Conservation (phyloP, 805 yeast genomes). For the Millerago galiae region DNA sequence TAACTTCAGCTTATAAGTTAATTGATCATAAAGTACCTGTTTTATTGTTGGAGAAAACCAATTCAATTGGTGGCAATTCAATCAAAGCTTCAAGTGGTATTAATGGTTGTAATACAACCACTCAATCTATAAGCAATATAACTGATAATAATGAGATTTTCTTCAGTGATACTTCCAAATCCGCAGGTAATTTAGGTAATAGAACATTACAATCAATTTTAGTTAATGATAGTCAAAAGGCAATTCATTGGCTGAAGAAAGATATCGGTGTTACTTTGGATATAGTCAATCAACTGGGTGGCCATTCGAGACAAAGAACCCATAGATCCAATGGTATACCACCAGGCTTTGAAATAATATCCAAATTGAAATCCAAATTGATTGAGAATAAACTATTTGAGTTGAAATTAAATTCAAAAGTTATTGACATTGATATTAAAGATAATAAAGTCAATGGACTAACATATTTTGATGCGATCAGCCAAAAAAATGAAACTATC, state of each 20-base stretch:
- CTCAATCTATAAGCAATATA: constrained; percentile 41
- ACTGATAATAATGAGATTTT: constrained; percentile 55
- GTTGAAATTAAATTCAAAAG: constrained; percentile 34
- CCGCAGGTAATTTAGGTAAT: constrained; percentile 58
- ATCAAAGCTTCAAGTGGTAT: constrained; percentile 59
- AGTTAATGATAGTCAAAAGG: constrained; percentile 55
- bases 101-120: constrained; percentile 64
- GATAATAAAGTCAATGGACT: constrained; percentile 34
- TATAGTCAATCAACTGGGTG: constrained; percentile 71
- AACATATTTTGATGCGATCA: constrained; percentile 29
- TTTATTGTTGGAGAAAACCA: constrained; percentile 41
- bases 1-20: constrained; percentile 60
- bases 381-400: constrained; percentile 28
- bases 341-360: constrained; percentile 54
- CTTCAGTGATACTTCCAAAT: constrained; percentile 57
- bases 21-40: constrained; percentile 35
- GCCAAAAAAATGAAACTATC: constrained; percentile 18
- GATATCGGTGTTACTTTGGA: constrained; percentile 57
- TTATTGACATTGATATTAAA: constrained; percentile 26
- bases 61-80: constrained; percentile 51
- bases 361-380: constrained; percentile 35
- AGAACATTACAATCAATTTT: constrained; percentile 52
- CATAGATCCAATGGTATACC: constrained; percentile 65
- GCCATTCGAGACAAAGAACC: constrained; percentile 75
- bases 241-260: constrained; percentile 68